Conservation (phyloP, 352 stramenopile species). For the Pythium brachiatum region DNA sequence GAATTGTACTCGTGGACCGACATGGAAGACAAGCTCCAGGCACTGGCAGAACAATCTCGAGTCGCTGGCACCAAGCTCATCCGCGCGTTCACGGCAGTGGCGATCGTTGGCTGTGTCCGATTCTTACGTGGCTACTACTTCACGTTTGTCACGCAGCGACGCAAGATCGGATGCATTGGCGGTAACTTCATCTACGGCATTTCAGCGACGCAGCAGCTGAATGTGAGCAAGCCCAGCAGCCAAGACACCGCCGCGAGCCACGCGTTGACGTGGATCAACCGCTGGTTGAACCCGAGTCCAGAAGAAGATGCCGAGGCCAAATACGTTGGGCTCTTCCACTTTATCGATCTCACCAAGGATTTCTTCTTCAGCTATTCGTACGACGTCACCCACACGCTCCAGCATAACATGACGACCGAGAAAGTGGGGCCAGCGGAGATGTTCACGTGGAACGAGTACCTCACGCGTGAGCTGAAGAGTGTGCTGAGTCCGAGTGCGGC, state of each 20-base stretch:
- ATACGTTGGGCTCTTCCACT: slow-evolving; percentile 97
- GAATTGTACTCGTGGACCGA: slow-evolving; percentile 71
- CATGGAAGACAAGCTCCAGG: slow-evolving; percentile 78
- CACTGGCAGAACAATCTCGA: slow-evolving; percentile 47
- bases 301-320: slow-evolving; percentile 82
- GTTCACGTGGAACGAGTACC: slow-evolving; percentile 97
- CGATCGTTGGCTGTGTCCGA: slow-evolving; percentile 97
- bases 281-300: slow-evolving; percentile 80
- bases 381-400: slow-evolving; percentile 95
- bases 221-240: slow-evolving; percentile 59
- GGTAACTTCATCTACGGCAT: slow-evolving; percentile 98
- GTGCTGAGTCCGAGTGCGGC: slow-evolving; percentile 83
- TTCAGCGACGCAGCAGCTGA: slow-evolving; percentile 90
- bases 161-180: slow-evolving; percentile 96
- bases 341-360: slow-evolving; percentile 98
- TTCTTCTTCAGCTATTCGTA: slow-evolving; percentile 99
- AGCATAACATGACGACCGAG: slow-evolving; percentile 96
- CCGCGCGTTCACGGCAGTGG: slow-evolving; percentile 90
- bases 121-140: slow-evolving; percentile 99
- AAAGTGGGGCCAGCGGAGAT: slow-evolving; percentile 89
- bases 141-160: slow-evolving; percentile 96
- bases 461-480: slow-evolving; percentile 91
- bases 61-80: slow-evolving; percentile 42
- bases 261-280: slow-evolving; percentile 68
- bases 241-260: slow-evolving; percentile 33